Base-by-base conservation (phyloP, 1,284 basidiomycete species). In the Cutaneotrichosporon sp. region DNA sequence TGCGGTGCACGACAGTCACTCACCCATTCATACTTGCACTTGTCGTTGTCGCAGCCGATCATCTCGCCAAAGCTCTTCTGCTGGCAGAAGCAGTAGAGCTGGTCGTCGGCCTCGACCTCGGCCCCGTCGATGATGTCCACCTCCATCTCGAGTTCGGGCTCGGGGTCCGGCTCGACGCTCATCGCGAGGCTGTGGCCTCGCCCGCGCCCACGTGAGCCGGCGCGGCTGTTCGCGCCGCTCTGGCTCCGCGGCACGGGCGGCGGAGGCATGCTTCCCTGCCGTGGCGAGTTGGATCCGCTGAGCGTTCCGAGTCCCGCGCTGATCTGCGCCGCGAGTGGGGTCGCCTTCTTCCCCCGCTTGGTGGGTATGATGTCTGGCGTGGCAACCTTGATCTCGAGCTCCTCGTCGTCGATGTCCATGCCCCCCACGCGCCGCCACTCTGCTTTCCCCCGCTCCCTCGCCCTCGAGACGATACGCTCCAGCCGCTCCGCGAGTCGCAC, bases 21-120 rank as follows among this genome's bases (percentile, higher is more conserved):
- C 70, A 94, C 92, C 94, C 94, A 97, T 87, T 97, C 93, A 64
- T 85, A 84, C 70, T 88, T 87, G 79, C 94, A 97, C 54, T 84
- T 84, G 20, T 83, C 81, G 69, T 89, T 90, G 77, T 97, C 94
- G 77, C 94, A 97, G 4, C 87, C 94, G 71, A 97, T 92, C 94
- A 97, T 97, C 78, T 95, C 90, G 34, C 94, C 94, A 72, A 89
- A 95, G 73, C 90, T 92, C 64, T 89, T 84, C 24, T 89, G 84
- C 70, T 92, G 85, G 77, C 94, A 97, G 83, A 89, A 86, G 79
- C 94, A 98, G 79, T 98, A 98, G 20, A 86, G 83, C 68, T 83
- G 86, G 67, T 79, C 73, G 62, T 80, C 79, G 13, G 66, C 70
- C 42, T 74, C 78, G 2, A 62, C 69, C 34, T 72, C 72, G 13